Percentiles rank a stretch among this genome's conserved stretches.
phyloP scores from a whole-genome alignment of 108 stramenopile genomes.

The Pseudonitzschia multiseries region DNA sequence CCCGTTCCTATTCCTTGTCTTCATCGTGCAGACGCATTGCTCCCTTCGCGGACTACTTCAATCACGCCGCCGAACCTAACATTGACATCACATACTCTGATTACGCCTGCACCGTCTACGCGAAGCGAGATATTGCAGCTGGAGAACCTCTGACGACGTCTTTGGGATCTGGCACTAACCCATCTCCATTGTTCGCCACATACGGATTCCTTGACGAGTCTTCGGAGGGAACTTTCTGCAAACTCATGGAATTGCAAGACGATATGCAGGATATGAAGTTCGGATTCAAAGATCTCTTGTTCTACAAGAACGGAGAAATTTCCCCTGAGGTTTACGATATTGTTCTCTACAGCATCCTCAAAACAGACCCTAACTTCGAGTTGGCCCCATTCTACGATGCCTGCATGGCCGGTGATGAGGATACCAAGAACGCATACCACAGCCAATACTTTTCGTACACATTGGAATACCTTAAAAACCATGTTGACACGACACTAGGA shows the following conservation, averaged over 20 bases:
- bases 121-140: conserved; percentile 44
- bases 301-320: conserved; percentile 57
- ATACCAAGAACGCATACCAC: conserved; percentile 49
- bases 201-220: conserved; percentile 60
- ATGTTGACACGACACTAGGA: conserved; percentile 34
- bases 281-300: conserved; percentile 30
- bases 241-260: conserved; percentile 42
- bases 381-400: conserved; percentile 47
- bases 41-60: conserved; percentile 43
- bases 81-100: conserved; percentile 36
- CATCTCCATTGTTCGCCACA: conserved; percentile 41
- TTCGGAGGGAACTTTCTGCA: conserved; percentile 51
- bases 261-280: conserved; percentile 44
- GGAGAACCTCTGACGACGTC: conserved; percentile 44
- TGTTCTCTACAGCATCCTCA: conserved; percentile 25
- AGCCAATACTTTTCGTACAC: conserved; percentile 46
- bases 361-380: conserved; percentile 21
- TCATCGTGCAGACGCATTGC: conserved; percentile 32
- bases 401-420: conserved; percentile 51
- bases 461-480: conserved; percentile 35
- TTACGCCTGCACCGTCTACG: conserved; percentile 5
- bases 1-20: conserved; percentile 6
- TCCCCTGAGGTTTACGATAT: conserved; percentile 53
- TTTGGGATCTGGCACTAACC: conserved; percentile 51
- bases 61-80: conserved; percentile 35